Percentiles rank a stretch among this genome's conserved stretches.
phyloP scores from a whole-genome alignment of 1,284 basidiomycete species.

The Cystobasidium pallidum region DNA sequence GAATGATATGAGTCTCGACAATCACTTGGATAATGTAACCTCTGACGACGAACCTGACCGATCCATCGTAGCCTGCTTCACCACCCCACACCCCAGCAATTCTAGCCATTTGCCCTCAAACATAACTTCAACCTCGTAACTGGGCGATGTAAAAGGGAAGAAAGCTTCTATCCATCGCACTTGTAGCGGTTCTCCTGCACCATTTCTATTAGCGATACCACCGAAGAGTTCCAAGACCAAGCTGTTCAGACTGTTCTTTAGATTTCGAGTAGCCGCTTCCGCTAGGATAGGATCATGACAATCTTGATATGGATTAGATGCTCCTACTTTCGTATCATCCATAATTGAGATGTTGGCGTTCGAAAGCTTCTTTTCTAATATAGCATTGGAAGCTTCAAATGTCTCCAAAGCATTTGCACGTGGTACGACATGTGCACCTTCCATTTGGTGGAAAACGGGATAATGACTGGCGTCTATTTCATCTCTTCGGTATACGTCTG shows the following conservation, averaged over 20 bases:
- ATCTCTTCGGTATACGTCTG: constrained; percentile 98
- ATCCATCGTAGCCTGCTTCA: constrained; percentile 84
- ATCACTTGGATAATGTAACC: no score
- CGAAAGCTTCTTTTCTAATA: constrained; percentile 67
- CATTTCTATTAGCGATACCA: constrained; percentile 45
- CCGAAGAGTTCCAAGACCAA: constrained; percentile 85
- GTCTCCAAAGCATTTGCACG: constrained; percentile 68
- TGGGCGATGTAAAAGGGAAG: constrained; percentile 97
- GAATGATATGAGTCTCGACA: no score
- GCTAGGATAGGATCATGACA: constrained; percentile 73
- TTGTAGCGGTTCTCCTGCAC: constrained; percentile 58
- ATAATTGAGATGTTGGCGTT: constrained; percentile 78
- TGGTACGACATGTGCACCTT: constrained; percentile 81
- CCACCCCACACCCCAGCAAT: constrained; percentile 91
- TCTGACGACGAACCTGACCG: constrained; percentile 80
- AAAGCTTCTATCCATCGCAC: constrained; percentile 97
- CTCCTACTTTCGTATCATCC: constrained; percentile 72
- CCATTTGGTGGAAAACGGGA: constrained; percentile 98
- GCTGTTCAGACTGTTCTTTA: constrained; percentile 89
- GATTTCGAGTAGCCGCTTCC: constrained; percentile 74
- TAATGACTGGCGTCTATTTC: constrained; percentile 98
- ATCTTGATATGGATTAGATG: constrained; percentile 78
- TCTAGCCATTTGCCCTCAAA: constrained; percentile 97
- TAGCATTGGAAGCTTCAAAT: constrained; percentile 62
- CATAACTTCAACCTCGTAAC: constrained; percentile 96